phyloP scores from a whole-genome alignment of 2,329 filamentous ascomycete species.

The Alternaria rosae region DNA sequence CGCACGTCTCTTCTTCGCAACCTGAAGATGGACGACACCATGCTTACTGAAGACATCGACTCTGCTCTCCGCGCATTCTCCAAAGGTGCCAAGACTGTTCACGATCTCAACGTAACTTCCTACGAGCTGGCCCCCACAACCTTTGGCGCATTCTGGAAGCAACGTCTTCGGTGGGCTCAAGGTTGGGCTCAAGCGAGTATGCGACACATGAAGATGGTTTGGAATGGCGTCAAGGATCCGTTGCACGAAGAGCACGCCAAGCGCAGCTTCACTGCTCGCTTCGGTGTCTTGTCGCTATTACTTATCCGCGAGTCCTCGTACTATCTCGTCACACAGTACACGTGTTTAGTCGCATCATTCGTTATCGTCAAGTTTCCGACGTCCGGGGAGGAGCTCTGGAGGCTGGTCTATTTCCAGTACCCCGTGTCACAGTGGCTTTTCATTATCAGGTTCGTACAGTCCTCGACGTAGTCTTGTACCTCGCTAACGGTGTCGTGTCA shows the following conservation, averaged over 20 bases:
- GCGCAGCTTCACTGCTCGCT: slow-evolving; percentile 49
- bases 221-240: slow-evolving; percentile 50
- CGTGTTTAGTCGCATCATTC: slow-evolving; percentile 56
- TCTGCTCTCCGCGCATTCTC: slow-evolving; percentile 57
- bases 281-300: slow-evolving; percentile 56
- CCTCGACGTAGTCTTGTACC: slow-evolving; percentile 6
- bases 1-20: slow-evolving; percentile 53
- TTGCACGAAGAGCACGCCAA: slow-evolving; percentile 35
- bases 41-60: slow-evolving; percentile 61
- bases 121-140: slow-evolving; percentile 59
- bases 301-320: slow-evolving; percentile 57
- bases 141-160: slow-evolving; percentile 57
- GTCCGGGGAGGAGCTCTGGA: slow-evolving; percentile 47
- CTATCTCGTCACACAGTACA: slow-evolving; percentile 59
- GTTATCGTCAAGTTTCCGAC: slow-evolving; percentile 56
- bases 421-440: slow-evolving; percentile 59
- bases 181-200: slow-evolving; percentile 60
- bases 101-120: slow-evolving; percentile 59
- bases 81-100: slow-evolving; percentile 54
- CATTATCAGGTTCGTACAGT: slow-evolving; percentile 51
- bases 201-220: slow-evolving; percentile 53
- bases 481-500: slow-evolving; percentile 23
- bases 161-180: slow-evolving; percentile 60
- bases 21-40: slow-evolving; percentile 59
- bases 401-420: slow-evolving; percentile 58